Base-by-base conservation (phyloP, 2,329 filamentous ascomycete species). In the Macrophomina phaseolina region DNA sequence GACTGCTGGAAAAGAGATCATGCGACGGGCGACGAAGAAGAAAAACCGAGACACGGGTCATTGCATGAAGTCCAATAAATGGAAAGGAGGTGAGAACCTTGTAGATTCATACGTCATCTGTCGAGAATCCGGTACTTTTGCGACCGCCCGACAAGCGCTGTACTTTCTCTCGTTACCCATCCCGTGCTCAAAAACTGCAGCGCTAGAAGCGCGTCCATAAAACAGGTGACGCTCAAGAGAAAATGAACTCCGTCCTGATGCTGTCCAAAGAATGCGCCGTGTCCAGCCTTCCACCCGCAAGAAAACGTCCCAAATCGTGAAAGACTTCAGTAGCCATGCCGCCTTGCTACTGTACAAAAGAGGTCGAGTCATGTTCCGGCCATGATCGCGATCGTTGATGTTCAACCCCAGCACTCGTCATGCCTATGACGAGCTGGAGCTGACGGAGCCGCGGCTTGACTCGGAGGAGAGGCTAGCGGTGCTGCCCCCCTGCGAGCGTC, bases 401-500 rank as follows among this genome's bases (percentile, higher is more conserved):
- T 14, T 23, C 4, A 45, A 45, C 12, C 8, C 7, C 18, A 16
- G 48, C 12, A 3, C 14, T 3, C 5, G 23, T 46, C 4, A 2
- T 14, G 5, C n/a, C 34, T 56, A 65, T 8, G 62, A 65, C 4
- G 63, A 56, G n/a, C 42, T 8, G 9, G 74, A 77, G 55, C 66
- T 69, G n/a, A 76, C 68, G 9, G 74, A 76, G 9, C 64, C 71
- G 18, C 67, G 67, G 53, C 71, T 74, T 1, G 70, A 65, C 45
- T 76, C 72, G 2, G 71, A 67, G 1, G 68, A 67, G 0, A 77
- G 61, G 5, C 53, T 45, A 7, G 45, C 18, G 40, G 7, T 45
- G 66, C 51, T 56, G 23, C 2, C 69, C 67, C 63, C 49, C 67
- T 72, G 4, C 1, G 75, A 78, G 14, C 81, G 77, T 73, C 81